phyloP scores from a whole-genome alignment of 352 stramenopile species.

The Phytophthora colocasiae region DNA sequence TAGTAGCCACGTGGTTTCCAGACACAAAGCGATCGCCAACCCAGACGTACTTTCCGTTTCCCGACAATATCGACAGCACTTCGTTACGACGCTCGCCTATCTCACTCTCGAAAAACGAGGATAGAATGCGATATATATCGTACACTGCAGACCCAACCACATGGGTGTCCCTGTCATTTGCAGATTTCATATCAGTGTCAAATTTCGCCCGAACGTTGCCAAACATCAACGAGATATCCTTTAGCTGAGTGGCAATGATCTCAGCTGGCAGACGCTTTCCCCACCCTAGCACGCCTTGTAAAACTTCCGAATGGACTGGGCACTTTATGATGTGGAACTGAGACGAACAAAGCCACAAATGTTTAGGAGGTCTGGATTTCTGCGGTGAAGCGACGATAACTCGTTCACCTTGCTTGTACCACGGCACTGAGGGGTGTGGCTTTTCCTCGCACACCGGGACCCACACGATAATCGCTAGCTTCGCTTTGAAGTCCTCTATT shows the following conservation, averaged over 20 bases:
- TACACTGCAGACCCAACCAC: conserved; percentile 63
- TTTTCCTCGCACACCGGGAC: conserved; percentile 57
- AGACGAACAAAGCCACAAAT: conserved; percentile 69
- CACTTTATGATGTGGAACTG: conserved; percentile 68
- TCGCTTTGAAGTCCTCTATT: conserved; percentile 71
- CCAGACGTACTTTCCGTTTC: conserved; percentile 65
- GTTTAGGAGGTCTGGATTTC: conserved; percentile 47
- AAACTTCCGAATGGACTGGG: conserved; percentile 45
- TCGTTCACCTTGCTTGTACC: conserved; percentile 42
- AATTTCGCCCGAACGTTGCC: conserved; percentile 4
- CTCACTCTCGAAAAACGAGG: conserved; percentile 65
- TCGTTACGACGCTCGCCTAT: conserved; percentile 18
- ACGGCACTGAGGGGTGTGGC: conserved; percentile 45
- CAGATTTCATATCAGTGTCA: conserved; percentile 3
- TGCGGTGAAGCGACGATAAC: conserved; percentile 57
- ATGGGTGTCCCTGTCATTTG: conserved; percentile 38
- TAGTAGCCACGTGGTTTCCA: conserved; percentile 57
- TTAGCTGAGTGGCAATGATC: conserved; percentile 59
- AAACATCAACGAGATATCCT: conserved; percentile 55
- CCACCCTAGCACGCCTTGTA: conserved; percentile 59
- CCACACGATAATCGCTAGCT: conserved; percentile 65
- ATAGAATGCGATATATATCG: conserved; percentile 64
- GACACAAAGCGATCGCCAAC: conserved; percentile 65
- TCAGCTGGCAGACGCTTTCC: conserved; percentile 42
- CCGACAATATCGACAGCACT: conserved; percentile 48